These are phyloP conservation scores for Coelastrella sp. DNA, from an alignment of 139 green algal genomes.

Conservation along the genomic window DNA sequence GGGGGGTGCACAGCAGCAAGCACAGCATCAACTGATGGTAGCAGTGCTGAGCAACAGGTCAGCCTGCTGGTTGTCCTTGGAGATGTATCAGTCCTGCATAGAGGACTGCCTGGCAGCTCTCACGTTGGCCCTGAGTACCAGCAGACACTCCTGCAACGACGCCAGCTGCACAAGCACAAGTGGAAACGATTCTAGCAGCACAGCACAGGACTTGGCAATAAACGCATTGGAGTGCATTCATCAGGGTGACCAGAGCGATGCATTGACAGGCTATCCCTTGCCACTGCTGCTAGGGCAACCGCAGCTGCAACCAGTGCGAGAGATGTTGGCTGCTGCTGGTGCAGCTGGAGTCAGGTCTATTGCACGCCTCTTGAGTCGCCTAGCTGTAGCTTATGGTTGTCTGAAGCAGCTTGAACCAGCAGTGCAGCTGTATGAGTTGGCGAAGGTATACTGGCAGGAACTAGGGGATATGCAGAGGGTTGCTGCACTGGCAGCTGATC, in stretches of 20 bases:
- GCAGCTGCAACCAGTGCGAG: neutral
- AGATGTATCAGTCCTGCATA: constrained; percentile 43
- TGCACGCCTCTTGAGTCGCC: neutral
- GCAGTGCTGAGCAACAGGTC: constrained; percentile 57
- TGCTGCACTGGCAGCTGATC: neutral
- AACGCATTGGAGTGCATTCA: no score
- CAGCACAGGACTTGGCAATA: no score
- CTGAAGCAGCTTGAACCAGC: constrained; percentile 35
- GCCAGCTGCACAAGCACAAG: no score
- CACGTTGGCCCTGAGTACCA: no score
- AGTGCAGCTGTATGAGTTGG: neutral
- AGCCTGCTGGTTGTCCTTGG: constrained; percentile 55
- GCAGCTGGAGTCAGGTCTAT: neutral
- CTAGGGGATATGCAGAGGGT: neutral
- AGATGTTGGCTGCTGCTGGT: neutral
- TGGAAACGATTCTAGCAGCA: no score
- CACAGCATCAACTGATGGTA: neutral
- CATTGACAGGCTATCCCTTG: neutral
- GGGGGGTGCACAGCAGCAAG: neutral
- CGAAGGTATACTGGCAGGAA: neutral
- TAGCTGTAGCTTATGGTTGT: constrained; percentile 23
- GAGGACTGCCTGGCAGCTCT: constrained; percentile 45
- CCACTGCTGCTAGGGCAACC: neutral
- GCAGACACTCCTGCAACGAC: no score
- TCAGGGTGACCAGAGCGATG: no score